Percentiles rank a stretch among this genome's conserved stretches.
phyloP scores from a whole-genome alignment of 2,329 filamentous ascomycete genomes.

The Diaporthe batatas region DNA sequence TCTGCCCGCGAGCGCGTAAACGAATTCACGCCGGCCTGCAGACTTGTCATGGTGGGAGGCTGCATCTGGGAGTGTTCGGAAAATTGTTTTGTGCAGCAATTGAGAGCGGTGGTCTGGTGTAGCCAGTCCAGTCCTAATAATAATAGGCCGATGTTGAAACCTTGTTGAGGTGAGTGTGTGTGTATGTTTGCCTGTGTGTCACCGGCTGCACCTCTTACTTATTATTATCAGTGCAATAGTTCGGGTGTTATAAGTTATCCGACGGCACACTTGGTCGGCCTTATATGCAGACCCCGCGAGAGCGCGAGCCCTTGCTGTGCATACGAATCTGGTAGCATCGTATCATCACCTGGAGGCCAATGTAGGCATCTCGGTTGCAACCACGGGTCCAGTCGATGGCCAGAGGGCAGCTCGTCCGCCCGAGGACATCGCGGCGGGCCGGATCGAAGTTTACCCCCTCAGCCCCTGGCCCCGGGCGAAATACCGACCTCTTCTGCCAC shows the following conservation, averaged over 20 bases:
- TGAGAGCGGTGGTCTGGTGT: neutral
- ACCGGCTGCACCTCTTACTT: neutral
- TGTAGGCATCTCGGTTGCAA: conserved; percentile 1
- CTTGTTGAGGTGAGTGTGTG: neutral
- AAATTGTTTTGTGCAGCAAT: conserved; percentile 14
- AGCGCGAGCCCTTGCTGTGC: neutral
- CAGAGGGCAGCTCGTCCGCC: neutral
- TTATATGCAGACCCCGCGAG: conserved; percentile 4
- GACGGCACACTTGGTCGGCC: neutral
- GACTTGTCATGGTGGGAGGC: too few relatives aligned
- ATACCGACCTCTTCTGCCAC: conserved; percentile 25
- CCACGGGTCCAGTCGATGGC: conserved; percentile 17
- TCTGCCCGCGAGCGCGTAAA: conserved; percentile 21
- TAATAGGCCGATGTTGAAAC: neutral
- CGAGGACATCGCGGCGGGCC: conserved; percentile 20
- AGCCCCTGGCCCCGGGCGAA: conserved; percentile 13
- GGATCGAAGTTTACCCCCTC: conserved; percentile 34
- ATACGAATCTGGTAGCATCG: too few relatives aligned
- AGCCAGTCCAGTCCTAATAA: neutral
- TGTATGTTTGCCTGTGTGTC: neutral
- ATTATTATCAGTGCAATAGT: neutral
- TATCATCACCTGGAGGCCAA: neutral
- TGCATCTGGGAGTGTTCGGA: neutral
- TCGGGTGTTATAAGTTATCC: neutral
- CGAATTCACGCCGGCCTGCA: neutral